Evolutionary conservation across 2,329 filamentous ascomycete species (phyloP), one percentile per base, ranked within the genome.

Genomic region (Thermothelomyces thermophilus): DNA sequence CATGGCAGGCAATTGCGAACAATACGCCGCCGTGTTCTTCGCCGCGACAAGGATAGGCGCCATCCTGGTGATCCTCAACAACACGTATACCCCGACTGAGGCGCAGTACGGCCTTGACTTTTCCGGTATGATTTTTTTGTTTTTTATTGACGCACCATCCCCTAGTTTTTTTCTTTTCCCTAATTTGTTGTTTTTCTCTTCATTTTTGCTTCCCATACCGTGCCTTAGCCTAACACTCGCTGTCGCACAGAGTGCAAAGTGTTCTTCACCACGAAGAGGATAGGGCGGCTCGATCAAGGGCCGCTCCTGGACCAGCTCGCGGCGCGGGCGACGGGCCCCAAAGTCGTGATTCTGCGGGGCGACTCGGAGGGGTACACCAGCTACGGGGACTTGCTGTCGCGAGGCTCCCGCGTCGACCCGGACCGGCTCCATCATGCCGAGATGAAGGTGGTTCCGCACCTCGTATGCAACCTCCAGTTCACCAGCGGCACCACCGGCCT

Each of bases 1-100:
- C 56, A 87, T 89, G 82, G 84, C 85, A 67, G 60, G 90, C 71
- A 69, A 95, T 78, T 71, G 90, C 74, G 70, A 94, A 77, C 75
- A 95, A 79, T 91, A 91, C 81, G 68, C 86, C 26, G 76, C 84
- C 2, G 75, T 88, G 14, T 87, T 88, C 71, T 88, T 89, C 57
- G 84, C 83, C 3, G 83, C 81, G 10, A 80, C 82, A 35, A 74
- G 79, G 41, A 75, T 86, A 16, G 83, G 83, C 9, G 82, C 77
- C 41, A 81, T 85, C 40, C 71, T 90, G 46, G 86, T 90, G 24
- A 87, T 90, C 39, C 70, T 90, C 57, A 90, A 90, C 69, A 90
- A 89, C 68, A 90, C 86, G 0, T 90, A 90, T 63, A 90, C 86
- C 1, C 75, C 82, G 2, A 79, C 76, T 1, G 86, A 90, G 67